A percentile compares a stretch with the other conserved stretches of the same genome.
phyloP scores from a whole-genome alignment of 306 rosid species.

The Corylus heterophylla region DNA sequence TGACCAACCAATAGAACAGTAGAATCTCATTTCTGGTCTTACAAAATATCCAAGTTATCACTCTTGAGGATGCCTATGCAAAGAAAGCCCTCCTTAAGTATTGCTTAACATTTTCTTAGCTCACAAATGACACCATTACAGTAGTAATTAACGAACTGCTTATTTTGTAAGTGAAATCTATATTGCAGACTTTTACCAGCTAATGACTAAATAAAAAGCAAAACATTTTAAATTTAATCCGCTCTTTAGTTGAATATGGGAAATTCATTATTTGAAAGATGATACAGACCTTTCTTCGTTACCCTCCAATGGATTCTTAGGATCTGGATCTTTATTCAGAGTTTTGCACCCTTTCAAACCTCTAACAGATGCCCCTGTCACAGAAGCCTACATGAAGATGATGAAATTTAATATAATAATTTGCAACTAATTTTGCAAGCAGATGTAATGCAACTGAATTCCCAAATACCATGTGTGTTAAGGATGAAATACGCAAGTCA shows the following conservation, averaged over 20 bases:
- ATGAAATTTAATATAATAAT: conserved; percentile 24
- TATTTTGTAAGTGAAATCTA: background rate
- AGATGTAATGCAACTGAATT: conserved; percentile 18
- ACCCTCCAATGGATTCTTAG: conserved; percentile 80
- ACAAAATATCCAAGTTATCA: background rate
- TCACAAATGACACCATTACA: background rate
- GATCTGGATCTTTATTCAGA: conserved; percentile 87
- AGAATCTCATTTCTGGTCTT: background rate
- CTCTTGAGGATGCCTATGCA: background rate
- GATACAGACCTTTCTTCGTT: conserved; percentile 75
- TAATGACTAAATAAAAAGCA: conserved; percentile 23
- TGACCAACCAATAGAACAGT: background rate
- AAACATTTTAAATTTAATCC: conserved; percentile 8
- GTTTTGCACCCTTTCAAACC: conserved; percentile 87
- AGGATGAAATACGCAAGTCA: background rate
- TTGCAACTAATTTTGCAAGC: conserved; percentile 12
- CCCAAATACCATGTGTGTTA: background rate
- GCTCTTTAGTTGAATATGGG: background rate
- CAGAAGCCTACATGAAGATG: conserved; percentile 69
- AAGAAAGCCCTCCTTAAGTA: background rate
- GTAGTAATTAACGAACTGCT: background rate
- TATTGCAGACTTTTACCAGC: conserved; percentile 8
- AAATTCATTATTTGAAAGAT: conserved; percentile 14
- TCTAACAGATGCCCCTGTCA: conserved; percentile 63
- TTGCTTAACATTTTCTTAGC: background rate